phyloP scores from a whole-genome alignment of 2,329 filamentous ascomycete genomes.

The Hysterium pulicare region DNA sequence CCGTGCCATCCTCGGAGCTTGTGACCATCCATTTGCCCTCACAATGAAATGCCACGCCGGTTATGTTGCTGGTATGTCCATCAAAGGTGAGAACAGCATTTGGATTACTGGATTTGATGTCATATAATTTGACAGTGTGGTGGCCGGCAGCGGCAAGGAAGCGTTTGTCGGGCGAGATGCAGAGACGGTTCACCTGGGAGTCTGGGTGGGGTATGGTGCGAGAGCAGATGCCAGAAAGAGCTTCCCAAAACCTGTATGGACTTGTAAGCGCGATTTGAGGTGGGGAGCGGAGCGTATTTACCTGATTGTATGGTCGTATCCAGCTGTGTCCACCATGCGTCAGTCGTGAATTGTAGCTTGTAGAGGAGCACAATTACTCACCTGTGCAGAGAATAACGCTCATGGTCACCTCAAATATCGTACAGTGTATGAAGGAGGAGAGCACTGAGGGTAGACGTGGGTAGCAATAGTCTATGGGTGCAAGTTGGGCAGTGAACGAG shows the following conservation, averaged over 20 bases:
- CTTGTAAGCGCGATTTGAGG: constrained; percentile 6
- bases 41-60: constrained; percentile 94
- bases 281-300: constrained; percentile 34
- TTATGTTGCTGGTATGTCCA: constrained; percentile 93
- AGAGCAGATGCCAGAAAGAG: constrained; percentile 93
- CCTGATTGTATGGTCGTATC: constrained; percentile 75
- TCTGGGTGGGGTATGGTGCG: constrained; percentile 97
- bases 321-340: constrained; percentile 48
- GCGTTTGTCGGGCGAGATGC: constrained; percentile 96
- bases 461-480: too few species aligned
- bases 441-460: not conserved
- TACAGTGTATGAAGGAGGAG: not conserved
- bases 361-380: constrained; percentile 37
- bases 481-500: too few species aligned
- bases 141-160: constrained; percentile 79
- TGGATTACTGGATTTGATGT: constrained; percentile 97
- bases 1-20: constrained; percentile 90
- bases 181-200: constrained; percentile 96
- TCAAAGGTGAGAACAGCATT: constrained; percentile 91
- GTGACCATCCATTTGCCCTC: constrained; percentile 99
- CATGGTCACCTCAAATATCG: constrained; percentile 40
- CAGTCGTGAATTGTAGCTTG: constrained; percentile 11
- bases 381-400: constrained; percentile 67
- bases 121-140: constrained; percentile 94
- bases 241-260: constrained; percentile 84